These are phyloP conservation scores for Chlorella vulgaris DNA, from an alignment of 139 green algal species.

Conservation along the genomic window DNA sequence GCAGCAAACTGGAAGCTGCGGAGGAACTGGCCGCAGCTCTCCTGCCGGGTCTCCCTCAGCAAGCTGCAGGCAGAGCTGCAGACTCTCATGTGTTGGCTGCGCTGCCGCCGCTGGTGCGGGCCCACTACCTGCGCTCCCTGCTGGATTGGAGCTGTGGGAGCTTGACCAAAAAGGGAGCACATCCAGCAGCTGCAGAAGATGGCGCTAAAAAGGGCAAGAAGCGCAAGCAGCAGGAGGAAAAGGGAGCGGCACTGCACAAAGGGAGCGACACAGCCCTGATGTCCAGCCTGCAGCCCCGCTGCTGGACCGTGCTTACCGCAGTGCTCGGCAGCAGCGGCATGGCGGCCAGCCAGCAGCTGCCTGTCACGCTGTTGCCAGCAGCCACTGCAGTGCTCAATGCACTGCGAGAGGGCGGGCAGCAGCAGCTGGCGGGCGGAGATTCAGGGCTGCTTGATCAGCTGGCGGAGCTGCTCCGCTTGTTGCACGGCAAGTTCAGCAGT, in stretches of 20 bases:
- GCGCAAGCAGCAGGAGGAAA: background rate
- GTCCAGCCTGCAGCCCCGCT: background rate
- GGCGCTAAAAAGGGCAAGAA: conserved; percentile 17
- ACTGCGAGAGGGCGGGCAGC: background rate
- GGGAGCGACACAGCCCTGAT: too few relatives aligned
- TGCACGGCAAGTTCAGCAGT: background rate
- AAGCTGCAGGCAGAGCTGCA: background rate
- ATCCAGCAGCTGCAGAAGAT: background rate
- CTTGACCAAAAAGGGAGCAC: conserved; percentile 12
- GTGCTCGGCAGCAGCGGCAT: conserved; percentile 15
- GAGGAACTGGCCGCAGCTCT: background rate
- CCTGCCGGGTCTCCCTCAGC: too few relatives aligned
- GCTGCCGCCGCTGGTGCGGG: conserved; percentile 23
- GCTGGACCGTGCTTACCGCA: conserved; percentile 6
- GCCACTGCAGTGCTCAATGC: conserved; percentile 6
- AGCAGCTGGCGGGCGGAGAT: background rate
- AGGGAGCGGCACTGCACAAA: background rate
- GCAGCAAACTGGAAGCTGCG: conserved; percentile 23
- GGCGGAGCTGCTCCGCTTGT: background rate
- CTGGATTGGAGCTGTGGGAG: conserved; percentile 17
- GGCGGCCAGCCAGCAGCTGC: conserved; percentile 10
- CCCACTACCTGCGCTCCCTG: conserved; percentile 31
- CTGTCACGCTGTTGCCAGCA: conserved; percentile 14
- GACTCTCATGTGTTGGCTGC: background rate
- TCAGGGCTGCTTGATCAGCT: background rate